These are phyloP conservation scores for Panicum miliaceum DNA, from an alignment of 176 grass and related monocot genomes.

Conservation along the genomic window DNA sequence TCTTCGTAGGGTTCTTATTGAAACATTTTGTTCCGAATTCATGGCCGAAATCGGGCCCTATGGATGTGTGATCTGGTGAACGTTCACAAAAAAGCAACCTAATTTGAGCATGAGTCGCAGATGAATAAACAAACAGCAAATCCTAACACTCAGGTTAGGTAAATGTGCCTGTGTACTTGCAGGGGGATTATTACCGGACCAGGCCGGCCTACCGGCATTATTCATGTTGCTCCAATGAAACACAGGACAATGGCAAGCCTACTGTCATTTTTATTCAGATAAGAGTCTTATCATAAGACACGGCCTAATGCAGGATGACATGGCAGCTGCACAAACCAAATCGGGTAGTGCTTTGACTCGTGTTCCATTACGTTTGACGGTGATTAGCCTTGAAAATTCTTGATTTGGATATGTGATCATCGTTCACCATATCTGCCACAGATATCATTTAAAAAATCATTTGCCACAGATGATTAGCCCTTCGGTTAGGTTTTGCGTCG, in stretches of 20 bases:
- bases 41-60: too few relatives aligned
- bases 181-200: background rate
- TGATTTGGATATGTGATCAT: background rate
- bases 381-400: background rate
- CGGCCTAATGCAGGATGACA: constrained; percentile 21
- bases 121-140: too few relatives aligned
- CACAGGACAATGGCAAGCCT: background rate
- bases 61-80: too few relatives aligned
- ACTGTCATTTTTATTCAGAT: constrained; percentile 2
- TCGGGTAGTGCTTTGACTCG: background rate
- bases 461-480: background rate
- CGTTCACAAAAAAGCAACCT: too few relatives aligned
- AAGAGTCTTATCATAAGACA: background rate
- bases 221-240: background rate
- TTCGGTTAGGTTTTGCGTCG: constrained; percentile 20
- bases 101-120: too few relatives aligned
- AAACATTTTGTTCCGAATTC: too few relatives aligned
- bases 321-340: constrained; percentile 13
- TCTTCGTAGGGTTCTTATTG: too few relatives aligned
- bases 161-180: too few relatives aligned
- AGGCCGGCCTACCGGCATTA: background rate
- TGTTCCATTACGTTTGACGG: background rate
- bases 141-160: too few relatives aligned
- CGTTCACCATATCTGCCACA: background rate
- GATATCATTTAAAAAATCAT: background rate